Base-by-base conservation (phyloP, 306 rosid species). In the Hippophae rhamnoides region DNA sequence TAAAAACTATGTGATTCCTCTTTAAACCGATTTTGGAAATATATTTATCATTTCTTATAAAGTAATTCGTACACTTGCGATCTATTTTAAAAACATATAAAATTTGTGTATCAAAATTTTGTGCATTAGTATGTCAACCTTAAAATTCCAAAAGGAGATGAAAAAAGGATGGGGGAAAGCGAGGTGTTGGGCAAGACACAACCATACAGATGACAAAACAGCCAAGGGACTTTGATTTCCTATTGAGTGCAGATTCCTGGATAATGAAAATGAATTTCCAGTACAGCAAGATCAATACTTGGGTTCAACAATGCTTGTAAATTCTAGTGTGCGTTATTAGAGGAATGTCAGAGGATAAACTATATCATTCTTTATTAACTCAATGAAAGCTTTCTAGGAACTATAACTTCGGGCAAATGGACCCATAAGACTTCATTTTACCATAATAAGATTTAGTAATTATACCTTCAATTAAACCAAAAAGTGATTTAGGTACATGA, bases 391-490 rank as follows among this genome's bases (percentile, higher is more conserved):
- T 31, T 31, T 31, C 38, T 5, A 42, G 38, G 8, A 8, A 3
- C 8, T 45, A 25, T 69, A 6, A 6, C 9, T 38, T 62, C 47
- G 18, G 41, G 10, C 49, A 70, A 41, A 56, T 38, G 42, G 64
- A 25, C 42, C 42, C 31, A 23, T 41, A 70, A 31, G 43, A 52
- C 43, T 23, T n/a, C 3, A 23, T 6, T 14, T 48, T 43, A 38
- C 58, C 9, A 11, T 57, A 64, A 13, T 38, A 13, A 13, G 63
- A 10, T 50, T 44, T 14, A 52, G 73, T 52, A 14, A n/a, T 26
- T 67, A 53, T 83, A 87, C 96, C 98, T 69, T 85, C 95, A 64
- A 83, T 92, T 75, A 87, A 68, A 71, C 81, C 74, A 72, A 71
- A 68, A 74, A 92, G 98, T 61, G 92, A 76, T 54, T 79, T 69